Conservation (phyloP, 2,329 filamentous ascomycete genomes). For the Blastomyces silverae region DNA sequence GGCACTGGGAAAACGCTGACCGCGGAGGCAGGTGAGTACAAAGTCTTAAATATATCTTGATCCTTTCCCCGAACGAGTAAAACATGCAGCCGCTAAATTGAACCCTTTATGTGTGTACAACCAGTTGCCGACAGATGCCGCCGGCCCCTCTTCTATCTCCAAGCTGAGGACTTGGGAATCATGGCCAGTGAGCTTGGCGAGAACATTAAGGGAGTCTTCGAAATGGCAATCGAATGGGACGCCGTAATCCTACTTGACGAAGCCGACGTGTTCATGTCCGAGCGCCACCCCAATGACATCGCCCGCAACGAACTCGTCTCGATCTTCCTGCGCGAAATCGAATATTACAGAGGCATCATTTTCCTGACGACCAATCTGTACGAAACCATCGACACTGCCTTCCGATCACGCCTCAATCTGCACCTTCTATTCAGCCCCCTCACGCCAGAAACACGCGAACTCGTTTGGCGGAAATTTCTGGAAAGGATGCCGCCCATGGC, state of each 20-base stretch:
- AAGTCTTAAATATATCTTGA: slow-evolving; percentile 16
- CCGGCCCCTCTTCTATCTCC: slow-evolving; percentile 14
- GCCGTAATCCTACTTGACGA: slow-evolving; percentile 33
- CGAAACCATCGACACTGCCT: slow-evolving; percentile 31
- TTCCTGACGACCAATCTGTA: slow-evolving; percentile 32
- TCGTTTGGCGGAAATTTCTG: slow-evolving; percentile 45
- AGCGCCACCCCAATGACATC: slow-evolving; percentile 16
- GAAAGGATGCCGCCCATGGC: slow-evolving; percentile 25
- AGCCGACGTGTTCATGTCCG: slow-evolving; percentile 34
- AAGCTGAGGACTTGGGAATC: slow-evolving; percentile 21
- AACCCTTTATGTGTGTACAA: slow-evolving; percentile 13
- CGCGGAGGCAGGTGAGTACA: slow-evolving; percentile 27
- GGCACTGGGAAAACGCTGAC: slow-evolving; percentile 35
- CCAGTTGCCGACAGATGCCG: slow-evolving; percentile 16
- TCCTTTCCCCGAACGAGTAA: neutral
- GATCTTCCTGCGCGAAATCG: slow-evolving; percentile 24
- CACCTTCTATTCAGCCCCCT: slow-evolving; percentile 44
- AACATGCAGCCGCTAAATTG: slow-evolving; percentile 24
- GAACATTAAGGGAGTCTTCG: slow-evolving; percentile 26
- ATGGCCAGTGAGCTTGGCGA: slow-evolving; percentile 21
- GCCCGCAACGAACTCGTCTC: slow-evolving; percentile 24
- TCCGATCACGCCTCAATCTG: slow-evolving; percentile 44
- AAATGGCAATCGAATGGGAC: slow-evolving; percentile 24
- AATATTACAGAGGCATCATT: slow-evolving; percentile 28
- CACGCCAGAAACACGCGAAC: slow-evolving; percentile 33